Percentiles rank a stretch among this genome's conserved stretches.
Conservation (phyloP, 345 rosid species). For the Clausena lansium region DNA sequence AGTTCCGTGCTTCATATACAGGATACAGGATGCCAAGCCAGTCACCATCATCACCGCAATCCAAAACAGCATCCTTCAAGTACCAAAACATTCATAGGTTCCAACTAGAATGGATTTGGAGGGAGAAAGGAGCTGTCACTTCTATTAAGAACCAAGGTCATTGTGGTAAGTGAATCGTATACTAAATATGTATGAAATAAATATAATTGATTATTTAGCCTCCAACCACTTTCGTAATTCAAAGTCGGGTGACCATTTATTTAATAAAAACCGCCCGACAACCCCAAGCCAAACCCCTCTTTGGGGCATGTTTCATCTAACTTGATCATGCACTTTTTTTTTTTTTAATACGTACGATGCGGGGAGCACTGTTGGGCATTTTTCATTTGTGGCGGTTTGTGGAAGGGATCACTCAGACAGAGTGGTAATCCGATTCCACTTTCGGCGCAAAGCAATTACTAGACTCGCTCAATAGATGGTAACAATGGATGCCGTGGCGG, state of each 20-base stretch:
- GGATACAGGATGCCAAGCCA: not conserved
- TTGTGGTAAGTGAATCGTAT: constrained; percentile 32
- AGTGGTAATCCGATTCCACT: constrained; percentile 27
- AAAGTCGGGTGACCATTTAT: too few relatives aligned
- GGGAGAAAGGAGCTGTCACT: constrained; percentile 41
- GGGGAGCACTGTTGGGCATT: constrained; percentile 62
- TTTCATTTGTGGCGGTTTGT: constrained; percentile 42
- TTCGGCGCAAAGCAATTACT: constrained; percentile 65
- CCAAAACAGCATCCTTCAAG: not conserved
- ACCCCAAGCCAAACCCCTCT: too few relatives aligned
- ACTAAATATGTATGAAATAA: too few relatives aligned
- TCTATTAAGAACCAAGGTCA: constrained; percentile 34
- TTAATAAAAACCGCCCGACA: too few relatives aligned
- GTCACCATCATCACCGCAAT: not conserved
- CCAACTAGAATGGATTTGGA: constrained; percentile 39
- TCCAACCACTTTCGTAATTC: too few relatives aligned
- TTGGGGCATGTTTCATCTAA: not conserved
- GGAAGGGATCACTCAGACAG: constrained; percentile 37
- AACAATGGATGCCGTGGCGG: constrained; percentile 44
- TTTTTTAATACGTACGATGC: not conserved
- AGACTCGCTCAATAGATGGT: constrained; percentile 34
- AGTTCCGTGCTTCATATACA: constrained; percentile 15
- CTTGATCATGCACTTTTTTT: too few relatives aligned
- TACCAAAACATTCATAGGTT: not conserved
- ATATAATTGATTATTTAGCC: too few relatives aligned